A percentile compares a stretch with the other conserved stretches of the same genome.
These are phyloP conservation scores for Cercophora sp. DNA, from an alignment of 495 filamentous ascomycete genomes.

Conservation along the genomic window DNA sequence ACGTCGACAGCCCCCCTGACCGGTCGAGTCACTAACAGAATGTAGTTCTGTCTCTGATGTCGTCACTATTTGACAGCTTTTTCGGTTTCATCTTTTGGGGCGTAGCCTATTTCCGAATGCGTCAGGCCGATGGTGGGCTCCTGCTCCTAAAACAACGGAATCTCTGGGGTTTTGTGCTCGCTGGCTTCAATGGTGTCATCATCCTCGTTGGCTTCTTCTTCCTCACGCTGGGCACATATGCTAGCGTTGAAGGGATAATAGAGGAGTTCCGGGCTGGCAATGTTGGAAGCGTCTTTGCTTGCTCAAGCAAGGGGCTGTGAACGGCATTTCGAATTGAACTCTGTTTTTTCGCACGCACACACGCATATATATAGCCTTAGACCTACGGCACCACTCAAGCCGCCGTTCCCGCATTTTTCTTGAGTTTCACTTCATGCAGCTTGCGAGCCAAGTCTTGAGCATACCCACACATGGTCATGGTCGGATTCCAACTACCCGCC, in stretches of 20 bases:
- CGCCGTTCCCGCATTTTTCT: too few relatives aligned
- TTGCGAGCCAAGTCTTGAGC: too few relatives aligned
- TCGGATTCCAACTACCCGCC: too few relatives aligned
- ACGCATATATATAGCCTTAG: too few relatives aligned
- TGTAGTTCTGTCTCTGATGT: constrained; percentile 75
- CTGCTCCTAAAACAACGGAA: constrained; percentile 56
- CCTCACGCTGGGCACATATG: constrained; percentile 74
- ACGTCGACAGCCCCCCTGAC: constrained; percentile 7
- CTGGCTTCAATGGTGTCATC: constrained; percentile 62
- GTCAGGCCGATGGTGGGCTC: constrained; percentile 61
- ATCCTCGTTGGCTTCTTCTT: constrained; percentile 73
- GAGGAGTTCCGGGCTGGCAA: constrained; percentile 51
- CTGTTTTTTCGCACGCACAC: not conserved
- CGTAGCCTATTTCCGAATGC: constrained; percentile 80
- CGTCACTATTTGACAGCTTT: constrained; percentile 85
- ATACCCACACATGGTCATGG: too few relatives aligned
- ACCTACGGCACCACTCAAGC: too few relatives aligned
- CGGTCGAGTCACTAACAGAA: constrained; percentile 7
- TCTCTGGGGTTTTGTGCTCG: constrained; percentile 57
- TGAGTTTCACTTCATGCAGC: too few relatives aligned
- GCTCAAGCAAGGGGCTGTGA: constrained; percentile 56
- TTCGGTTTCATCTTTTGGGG: constrained; percentile 97
- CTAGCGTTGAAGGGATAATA: constrained; percentile 65
- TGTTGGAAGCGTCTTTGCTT: constrained; percentile 60
- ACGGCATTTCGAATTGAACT: not conserved